Evolutionary conservation across 2,329 filamentous ascomycete genomes (phyloP).

Genomic region (Exophiala calicioides): DNA sequence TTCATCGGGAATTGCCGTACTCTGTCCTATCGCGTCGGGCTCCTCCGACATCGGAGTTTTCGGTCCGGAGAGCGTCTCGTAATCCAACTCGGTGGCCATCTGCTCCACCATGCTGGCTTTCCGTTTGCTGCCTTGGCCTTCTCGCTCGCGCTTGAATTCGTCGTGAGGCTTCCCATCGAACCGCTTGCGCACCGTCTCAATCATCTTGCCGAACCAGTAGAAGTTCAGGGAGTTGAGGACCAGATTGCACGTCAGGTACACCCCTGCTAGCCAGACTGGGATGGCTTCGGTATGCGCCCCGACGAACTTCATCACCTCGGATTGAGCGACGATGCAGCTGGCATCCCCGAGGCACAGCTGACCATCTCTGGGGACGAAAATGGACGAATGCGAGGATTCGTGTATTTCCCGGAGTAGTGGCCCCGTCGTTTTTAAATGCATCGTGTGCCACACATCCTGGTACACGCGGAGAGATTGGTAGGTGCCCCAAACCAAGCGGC

Average conservation of each 20-base stretch:
- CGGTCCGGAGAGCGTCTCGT: conserved; percentile 30
- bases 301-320: conserved; percentile 53
- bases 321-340: conserved; percentile 42
- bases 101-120: conserved; percentile 31
- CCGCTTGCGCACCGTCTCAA: conserved; percentile 63
- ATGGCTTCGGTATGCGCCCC: conserved; percentile 42
- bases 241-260: conserved; percentile 60
- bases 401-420: conserved; percentile 34
- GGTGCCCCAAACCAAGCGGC: conserved; percentile 64
- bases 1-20: conserved; percentile 16
- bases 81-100: conserved; percentile 32
- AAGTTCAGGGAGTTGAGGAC: conserved; percentile 64
- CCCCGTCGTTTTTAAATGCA: conserved; percentile 45
- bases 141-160: conserved; percentile 31
- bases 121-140: conserved; percentile 31
- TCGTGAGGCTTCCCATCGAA: conserved; percentile 52
- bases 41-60: conserved; percentile 24
- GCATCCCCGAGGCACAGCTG: conserved; percentile 40
- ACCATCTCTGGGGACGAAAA: conserved; percentile 35
- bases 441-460: conserved; percentile 58
- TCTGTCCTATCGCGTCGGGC: conserved; percentile 10
- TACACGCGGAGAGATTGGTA: conserved; percentile 61
- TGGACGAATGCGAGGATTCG: conserved; percentile 11
- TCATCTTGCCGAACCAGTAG: conserved; percentile 70
- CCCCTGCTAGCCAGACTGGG: conserved; percentile 60